Conservation (phyloP, 352 stramenopile genomes). For the Globisporangium solare region DNA sequence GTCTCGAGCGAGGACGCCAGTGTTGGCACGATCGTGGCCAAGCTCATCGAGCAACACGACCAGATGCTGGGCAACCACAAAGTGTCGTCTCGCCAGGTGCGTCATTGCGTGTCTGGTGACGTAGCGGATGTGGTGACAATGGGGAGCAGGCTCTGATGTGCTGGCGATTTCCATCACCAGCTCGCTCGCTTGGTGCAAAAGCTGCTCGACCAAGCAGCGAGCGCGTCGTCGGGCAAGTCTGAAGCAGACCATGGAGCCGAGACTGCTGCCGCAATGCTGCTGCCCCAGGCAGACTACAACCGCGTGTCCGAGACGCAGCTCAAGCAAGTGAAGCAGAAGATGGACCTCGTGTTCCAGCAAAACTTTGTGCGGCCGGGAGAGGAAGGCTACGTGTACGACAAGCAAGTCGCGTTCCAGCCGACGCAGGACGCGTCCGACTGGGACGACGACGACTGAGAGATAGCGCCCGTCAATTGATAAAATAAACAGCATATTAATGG, state of each 20-base stretch:
- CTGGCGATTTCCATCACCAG: slow-evolving; percentile 13
- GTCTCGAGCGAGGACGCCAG: slow-evolving; percentile 18
- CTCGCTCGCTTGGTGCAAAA: slow-evolving; percentile 44
- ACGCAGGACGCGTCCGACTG: slow-evolving; percentile 50
- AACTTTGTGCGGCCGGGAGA: slow-evolving; percentile 57
- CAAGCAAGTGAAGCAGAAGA: slow-evolving; percentile 60
- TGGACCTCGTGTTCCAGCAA: slow-evolving; percentile 65
- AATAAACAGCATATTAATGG: slow-evolving; percentile 56
- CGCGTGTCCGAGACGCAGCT: slow-evolving; percentile 70
- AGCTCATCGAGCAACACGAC: slow-evolving; percentile 33
- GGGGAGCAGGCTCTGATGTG: not conserved
- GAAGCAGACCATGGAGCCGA: not conserved
- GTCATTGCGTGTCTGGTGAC: not conserved
- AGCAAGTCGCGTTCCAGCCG: slow-evolving; percentile 46
- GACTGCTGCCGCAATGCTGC: slow-evolving; percentile 1
- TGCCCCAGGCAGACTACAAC: slow-evolving; percentile 77
- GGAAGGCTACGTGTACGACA: slow-evolving; percentile 62
- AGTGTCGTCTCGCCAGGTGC: slow-evolving; percentile 43
- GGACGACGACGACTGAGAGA: slow-evolving; percentile 33
- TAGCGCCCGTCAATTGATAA: slow-evolving; percentile 28
- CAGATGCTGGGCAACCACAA: slow-evolving; percentile 34
- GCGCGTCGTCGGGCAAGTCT: not conserved
- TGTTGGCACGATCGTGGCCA: slow-evolving; percentile 30
- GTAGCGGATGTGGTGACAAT: not conserved
- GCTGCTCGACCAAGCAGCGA: slow-evolving; percentile 22